Evolutionary conservation across 495 filamentous ascomycete genomes (phyloP).

Genomic region (Halenospora varia): DNA sequence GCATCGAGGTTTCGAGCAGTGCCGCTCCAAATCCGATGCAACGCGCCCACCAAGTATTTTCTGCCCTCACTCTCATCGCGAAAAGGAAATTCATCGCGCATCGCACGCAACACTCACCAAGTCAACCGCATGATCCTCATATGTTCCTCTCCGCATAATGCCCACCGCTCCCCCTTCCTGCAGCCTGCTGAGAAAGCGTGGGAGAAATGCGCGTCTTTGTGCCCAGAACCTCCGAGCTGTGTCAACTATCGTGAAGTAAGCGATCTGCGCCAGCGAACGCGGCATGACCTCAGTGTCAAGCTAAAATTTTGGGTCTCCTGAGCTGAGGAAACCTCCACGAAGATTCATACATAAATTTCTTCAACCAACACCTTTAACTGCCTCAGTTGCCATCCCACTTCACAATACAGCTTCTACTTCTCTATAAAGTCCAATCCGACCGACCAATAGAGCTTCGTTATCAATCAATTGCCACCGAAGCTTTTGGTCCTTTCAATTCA

Average conservation of each 20-base stretch:
- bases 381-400: not conserved
- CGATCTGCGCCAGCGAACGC: not conserved
- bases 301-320: not conserved
- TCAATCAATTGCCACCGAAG: not conserved
- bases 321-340: conserved; percentile 3
- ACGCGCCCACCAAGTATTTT: too few relatives aligned
- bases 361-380: not conserved
- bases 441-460: not conserved
- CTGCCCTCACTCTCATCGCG: too few relatives aligned
- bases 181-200: not conserved
- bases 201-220: not conserved
- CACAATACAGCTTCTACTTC: not conserved
- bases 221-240: not conserved
- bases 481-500: not conserved
- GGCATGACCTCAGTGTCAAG: not conserved
- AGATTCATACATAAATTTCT: not conserved
- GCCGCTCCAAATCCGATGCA: not conserved
- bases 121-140: not conserved
- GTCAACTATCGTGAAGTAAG: not conserved
- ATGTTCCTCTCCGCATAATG: too few relatives aligned
- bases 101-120: not conserved
- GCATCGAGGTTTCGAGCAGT: not conserved
- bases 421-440: not conserved
- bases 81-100: not conserved
- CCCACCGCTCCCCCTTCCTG: too few relatives aligned